Evolutionary conservation across 257 asterid genomes (phyloP).

Genomic region (Fraxinus cuspidata): DNA sequence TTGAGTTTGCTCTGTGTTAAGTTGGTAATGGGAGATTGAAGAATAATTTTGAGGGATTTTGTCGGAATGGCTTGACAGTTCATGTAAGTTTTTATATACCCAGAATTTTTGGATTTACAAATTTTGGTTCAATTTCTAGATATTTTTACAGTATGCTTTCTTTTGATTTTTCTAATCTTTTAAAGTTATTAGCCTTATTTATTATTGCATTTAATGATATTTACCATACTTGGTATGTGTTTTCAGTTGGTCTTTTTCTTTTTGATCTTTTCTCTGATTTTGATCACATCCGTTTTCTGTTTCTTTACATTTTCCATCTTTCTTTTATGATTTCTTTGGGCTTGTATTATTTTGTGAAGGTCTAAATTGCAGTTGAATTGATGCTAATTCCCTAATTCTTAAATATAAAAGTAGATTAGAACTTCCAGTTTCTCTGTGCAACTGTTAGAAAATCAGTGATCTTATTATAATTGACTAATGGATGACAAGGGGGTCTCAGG

Average conservation of each 20-base stretch:
- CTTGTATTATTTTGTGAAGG: background rate
- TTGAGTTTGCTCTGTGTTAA: slow-evolving; percentile 4
- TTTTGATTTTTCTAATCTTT: background rate
- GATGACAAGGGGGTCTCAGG: background rate
- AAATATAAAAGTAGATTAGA: slow-evolving; percentile 6
- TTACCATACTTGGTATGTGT: background rate
- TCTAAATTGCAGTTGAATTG: slow-evolving; percentile 1
- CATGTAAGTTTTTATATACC: slow-evolving; percentile 35
- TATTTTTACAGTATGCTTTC: background rate
- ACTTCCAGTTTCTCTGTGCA: background rate
- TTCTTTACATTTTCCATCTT: background rate
- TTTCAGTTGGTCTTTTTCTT: background rate
- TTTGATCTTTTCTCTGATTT: background rate
- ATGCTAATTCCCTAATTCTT: slow-evolving; percentile 10
- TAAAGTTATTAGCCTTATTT: background rate
- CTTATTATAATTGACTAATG: background rate
- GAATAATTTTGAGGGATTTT: slow-evolving; percentile 7
- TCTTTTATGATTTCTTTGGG: background rate
- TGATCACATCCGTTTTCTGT: background rate
- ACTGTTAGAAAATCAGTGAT: background rate
- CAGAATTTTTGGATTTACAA: slow-evolving; percentile 13
- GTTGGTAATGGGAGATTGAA: slow-evolving; percentile 18
- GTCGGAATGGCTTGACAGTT: slow-evolving; percentile 16
- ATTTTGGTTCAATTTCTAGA: slow-evolving; percentile 18
- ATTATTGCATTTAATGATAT: background rate